Evolutionary conservation across 192 early-diverging fungal species (phyloP), one percentile per base, ranked within the genome.

Genomic region (Phycomyces nitens): DNA sequence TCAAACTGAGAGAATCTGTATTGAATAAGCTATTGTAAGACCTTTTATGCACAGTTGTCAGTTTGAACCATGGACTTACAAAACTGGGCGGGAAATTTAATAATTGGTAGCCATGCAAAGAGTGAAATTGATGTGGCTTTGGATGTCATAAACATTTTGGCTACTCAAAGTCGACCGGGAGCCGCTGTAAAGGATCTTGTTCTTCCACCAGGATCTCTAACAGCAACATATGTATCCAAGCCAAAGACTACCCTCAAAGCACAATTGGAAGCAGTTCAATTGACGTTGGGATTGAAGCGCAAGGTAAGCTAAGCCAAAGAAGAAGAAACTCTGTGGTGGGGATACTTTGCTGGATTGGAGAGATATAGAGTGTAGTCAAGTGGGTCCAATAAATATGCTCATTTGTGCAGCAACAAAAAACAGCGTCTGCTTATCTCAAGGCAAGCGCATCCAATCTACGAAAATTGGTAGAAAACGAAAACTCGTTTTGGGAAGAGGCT

Each of bases 101-200:
- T n/a, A n/a, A n/a, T n/a, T n/a, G n/a, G n/a, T n/a, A 74, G 72
- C 22, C 53, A 60, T 24, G 73, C 73, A 14, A 75, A 75, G 26
- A 59, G 68, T 54, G 73, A 75, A 56, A 75, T 75, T 40, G 73
- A 75, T 41, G 73, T 75, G 18, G 73, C 73, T 43, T 47, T 75
- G 26, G 73, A 75, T 58, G 68, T 75, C 3, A 75, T 75, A 39
- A 75, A 75, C 16, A 70, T 73, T 24, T 50, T 75, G 29, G 53
- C 60, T 21, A 54, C 68, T 1, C 53, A 53, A 5, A 69, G 62
- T 1, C 53, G 60, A 18, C 29, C 39, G 10, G 38, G 52, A 14
- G 21, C 67, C 0, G 22, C 55, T 7, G 39, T 51, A 14, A 73
- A 73, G 4, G 60, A 69, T 54, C 42, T 75, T 39, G 73, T 75